Percentiles rank a stretch among this genome's conserved stretches.
Conservation (phyloP, 2,329 filamentous ascomycete genomes). For the Sclerotinia sclerotiorum region DNA sequence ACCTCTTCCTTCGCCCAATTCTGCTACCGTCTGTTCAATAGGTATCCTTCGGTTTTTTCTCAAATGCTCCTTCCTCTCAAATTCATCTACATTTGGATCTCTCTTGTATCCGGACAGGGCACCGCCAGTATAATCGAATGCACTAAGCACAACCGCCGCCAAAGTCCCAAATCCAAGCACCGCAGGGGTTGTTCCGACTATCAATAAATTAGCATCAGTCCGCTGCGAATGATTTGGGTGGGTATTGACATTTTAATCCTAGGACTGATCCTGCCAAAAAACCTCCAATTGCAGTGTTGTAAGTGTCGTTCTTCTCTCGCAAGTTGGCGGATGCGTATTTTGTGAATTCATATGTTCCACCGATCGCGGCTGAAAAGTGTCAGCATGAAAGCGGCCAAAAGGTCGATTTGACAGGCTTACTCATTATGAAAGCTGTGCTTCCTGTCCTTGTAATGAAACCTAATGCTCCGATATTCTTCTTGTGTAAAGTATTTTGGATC, state of each 20-base stretch:
- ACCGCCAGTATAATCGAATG: constrained; percentile 64
- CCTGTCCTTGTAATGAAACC: constrained; percentile 80
- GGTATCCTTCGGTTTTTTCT: constrained; percentile 62
- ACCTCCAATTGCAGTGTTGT: constrained; percentile 64
- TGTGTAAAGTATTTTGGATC: constrained; percentile 82
- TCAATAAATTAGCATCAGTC: constrained; percentile 22
- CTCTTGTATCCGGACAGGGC: constrained; percentile 52
- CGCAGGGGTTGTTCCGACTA: constrained; percentile 61
- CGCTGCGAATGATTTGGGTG: neutral
- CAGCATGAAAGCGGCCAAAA: constrained; percentile 19
- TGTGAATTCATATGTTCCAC: constrained; percentile 66
- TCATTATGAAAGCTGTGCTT: constrained; percentile 66
- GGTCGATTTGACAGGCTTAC: constrained; percentile 43
- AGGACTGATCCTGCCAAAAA: constrained; percentile 63
- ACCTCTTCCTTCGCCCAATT: constrained; percentile 72
- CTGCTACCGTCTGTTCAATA: constrained; percentile 63
- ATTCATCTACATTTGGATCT: constrained; percentile 58
- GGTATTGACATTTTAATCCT: constrained; percentile 57
- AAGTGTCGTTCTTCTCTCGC: constrained; percentile 65
- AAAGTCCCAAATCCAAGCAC: constrained; percentile 63
- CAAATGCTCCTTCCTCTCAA: constrained; percentile 60
- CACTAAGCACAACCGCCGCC: constrained; percentile 55
- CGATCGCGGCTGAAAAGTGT: constrained; percentile 58
- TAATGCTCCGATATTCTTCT: constrained; percentile 76
- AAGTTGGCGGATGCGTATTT: constrained; percentile 66